Evolutionary conservation across 2,329 filamentous ascomycete genomes (phyloP), one percentile per base, ranked within the genome.

Genomic region (Fusarium kyushuense): DNA sequence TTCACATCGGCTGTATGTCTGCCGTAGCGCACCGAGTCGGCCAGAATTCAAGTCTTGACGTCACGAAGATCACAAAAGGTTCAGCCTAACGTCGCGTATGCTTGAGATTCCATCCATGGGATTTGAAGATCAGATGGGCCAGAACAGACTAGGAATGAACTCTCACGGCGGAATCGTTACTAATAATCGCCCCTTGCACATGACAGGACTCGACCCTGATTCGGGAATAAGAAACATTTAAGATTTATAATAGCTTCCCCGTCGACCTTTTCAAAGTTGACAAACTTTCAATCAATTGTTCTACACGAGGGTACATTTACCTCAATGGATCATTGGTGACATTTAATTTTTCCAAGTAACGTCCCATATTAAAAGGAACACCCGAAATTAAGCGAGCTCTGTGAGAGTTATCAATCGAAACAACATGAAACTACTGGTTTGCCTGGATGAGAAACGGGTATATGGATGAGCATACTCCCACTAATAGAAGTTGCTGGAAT

Each of bases 231-330:
- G 13, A 6, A 6, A 4, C 32, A 27, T 6, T 33, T 8, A 1
- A 16, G 7, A 12, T 33, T 33, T 17, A 1, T 16, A 5, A 17
- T 33, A 33, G 16, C 32, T 16, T 33, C 6, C 7, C 16, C 14
- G 3, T 33, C 19, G n/a, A 38, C 5, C 12, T 7, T 13, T 38
- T 21, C 2, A 19, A 19, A 13, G 3, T 13, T 19, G 11, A 38
- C 33, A 11, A 35, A 11, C 17, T 35, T n/a, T 6, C n/a, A 9
- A 5, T 9, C n/a, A 38, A 38, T 19, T 8, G 1, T 21, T n/a
- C 8, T 4, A 4, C 11, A 5, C 10, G 5, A 3, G n/a, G 4
- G 17, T 5, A 17, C 2, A 36, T 13, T 6, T 12, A 6, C 8
- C 35, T 6, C 35, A 0, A 36, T 19, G n/a, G 35, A 19, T 4